These are phyloP conservation scores for Hansfordia pulvinata DNA, from an alignment of 2,329 filamentous ascomycete species.

Conservation along the genomic window DNA sequence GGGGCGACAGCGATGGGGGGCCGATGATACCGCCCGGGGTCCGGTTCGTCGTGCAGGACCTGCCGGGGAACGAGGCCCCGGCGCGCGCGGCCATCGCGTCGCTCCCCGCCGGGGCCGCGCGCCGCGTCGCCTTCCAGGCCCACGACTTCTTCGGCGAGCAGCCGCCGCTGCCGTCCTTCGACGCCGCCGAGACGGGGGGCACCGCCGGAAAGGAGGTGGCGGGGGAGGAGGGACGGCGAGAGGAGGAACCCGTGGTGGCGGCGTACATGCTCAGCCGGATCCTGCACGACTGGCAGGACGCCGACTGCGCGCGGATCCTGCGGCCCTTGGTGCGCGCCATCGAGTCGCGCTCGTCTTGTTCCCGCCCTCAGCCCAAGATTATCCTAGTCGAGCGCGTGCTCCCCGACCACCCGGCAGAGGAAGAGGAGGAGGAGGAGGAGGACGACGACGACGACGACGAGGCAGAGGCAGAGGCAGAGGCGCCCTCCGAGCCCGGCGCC, in stretches of 20 bases:
- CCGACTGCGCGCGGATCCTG: conserved; percentile 20
- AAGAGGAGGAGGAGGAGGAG: no score
- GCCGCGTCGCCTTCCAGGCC: conserved; percentile 13
- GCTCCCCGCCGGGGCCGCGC: conserved; percentile 2
- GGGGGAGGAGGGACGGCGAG: no score
- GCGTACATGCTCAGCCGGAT: conserved; percentile 22
- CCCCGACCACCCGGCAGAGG: conserved; percentile 4
- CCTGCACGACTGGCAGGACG: conserved; percentile 24
- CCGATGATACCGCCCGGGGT: conserved; percentile 3
- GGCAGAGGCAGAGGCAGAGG: no score
- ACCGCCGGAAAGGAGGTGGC: no score
- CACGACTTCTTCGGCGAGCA: conserved; percentile 23
- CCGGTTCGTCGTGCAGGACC: conserved; percentile 4
- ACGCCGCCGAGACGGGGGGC: no score
- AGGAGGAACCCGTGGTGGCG: conserved; percentile 8
- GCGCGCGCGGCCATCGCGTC: conserved; percentile 2
- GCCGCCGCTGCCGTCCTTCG: conserved; percentile 11
- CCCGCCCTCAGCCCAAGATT: no score
- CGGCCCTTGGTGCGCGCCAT: conserved; percentile 17
- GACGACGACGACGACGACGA: no score
- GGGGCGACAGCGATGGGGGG: no score
- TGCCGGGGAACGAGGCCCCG: conserved; percentile 1
- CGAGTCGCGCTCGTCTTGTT: conserved; percentile 8
- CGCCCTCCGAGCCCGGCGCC: no score
- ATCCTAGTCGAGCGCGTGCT: conserved; percentile 5